Base-by-base conservation (phyloP, 768 basidiomycete genomes). In the Boletus edulis region DNA sequence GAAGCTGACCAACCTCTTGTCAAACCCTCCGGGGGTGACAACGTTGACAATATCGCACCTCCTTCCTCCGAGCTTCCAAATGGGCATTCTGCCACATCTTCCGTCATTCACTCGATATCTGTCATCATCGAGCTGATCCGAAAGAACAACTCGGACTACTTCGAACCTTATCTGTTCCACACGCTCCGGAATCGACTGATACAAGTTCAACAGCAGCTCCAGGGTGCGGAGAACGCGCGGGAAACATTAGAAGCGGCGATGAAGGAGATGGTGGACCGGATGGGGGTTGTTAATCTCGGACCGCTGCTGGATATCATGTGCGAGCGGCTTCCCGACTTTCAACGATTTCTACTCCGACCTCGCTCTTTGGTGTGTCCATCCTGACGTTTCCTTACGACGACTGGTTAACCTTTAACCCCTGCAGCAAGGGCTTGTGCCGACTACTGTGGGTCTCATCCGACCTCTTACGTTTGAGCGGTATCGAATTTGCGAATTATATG, bases 71-170 rank as follows among this genome's bases (percentile, higher is more conserved):
- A 70, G 31, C 64, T 51, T 58, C 61, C 69, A 2, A 76, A 75
- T 71, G 77, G 64, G 63, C 85, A 72, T 75, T 85, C 64, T 60
- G 72, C 82, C 9, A 80, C 81, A 1, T 97, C 94, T 12, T 91
- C 92, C 8, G 85, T 98, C 50, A 80, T 89, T 27, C 85, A 94
- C 59, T 87, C 91, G 12, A 89, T 95, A 61, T 86, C 88, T 41
- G 85, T 98, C 64, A 78, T 98, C 56, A 89, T 95, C 60, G 96
- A 98, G 68, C 80, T 97, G 39, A 97, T 98, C 61, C 83, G 95
- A 49, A 94, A 98, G 69, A 98, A 98, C 72, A 98, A 98, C 70
- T 96, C 95, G 38, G 96, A 99, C 70, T 98, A 94, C 67, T 95
- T 97, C 66, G 97, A 99, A 73, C 96, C 95, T 5, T 96, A 94